phyloP scores from a whole-genome alignment of 768 basidiomycete genomes.

The Gyrodon lividus region DNA sequence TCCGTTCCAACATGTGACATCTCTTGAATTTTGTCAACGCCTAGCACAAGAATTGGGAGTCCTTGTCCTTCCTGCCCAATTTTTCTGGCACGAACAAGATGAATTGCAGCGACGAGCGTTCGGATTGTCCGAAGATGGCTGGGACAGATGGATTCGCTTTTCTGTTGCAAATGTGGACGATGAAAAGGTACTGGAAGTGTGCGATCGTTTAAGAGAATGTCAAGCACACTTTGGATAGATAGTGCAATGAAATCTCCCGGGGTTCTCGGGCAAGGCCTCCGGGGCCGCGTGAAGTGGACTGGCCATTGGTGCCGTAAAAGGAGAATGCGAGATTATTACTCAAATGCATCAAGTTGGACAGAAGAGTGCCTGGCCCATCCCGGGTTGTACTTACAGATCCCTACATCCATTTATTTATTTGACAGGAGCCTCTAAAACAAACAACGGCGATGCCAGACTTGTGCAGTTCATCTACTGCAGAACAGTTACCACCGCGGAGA shows the following conservation, averaged over 20 bases:
- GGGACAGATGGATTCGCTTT: slow-evolving; percentile 70
- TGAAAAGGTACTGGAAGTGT: slow-evolving; percentile 51
- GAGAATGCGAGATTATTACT: no score
- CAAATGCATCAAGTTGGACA: no score
- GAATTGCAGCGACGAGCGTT: slow-evolving; percentile 17
- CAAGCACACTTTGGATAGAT: slow-evolving; percentile 38
- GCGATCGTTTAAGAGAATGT: slow-evolving; percentile 47
- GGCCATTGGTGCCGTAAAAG: no score
- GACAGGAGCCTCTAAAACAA: no score
- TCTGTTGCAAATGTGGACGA: slow-evolving; percentile 81
- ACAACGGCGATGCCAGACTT: no score
- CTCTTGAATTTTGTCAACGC: slow-evolving; percentile 53
- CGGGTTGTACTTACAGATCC: no score
- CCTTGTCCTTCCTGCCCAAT: slow-evolving; percentile 60
- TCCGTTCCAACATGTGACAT: slow-evolving; percentile 49
- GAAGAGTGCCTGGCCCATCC: no score
- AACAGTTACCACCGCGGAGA: no score
- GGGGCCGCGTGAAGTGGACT: no score
- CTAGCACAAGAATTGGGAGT: slow-evolving; percentile 66
- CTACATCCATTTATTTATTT: no score
- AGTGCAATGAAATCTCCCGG: neutral
- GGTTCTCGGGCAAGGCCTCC: no score
- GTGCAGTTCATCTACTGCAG: no score
- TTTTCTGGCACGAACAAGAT: slow-evolving; percentile 43
- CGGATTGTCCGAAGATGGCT: slow-evolving; percentile 34